A percentile compares a stretch with the other conserved stretches of the same genome.
Evolutionary conservation across 2,329 filamentous ascomycete species (phyloP).

Genomic region (Pseudocercospora cruenta): DNA sequence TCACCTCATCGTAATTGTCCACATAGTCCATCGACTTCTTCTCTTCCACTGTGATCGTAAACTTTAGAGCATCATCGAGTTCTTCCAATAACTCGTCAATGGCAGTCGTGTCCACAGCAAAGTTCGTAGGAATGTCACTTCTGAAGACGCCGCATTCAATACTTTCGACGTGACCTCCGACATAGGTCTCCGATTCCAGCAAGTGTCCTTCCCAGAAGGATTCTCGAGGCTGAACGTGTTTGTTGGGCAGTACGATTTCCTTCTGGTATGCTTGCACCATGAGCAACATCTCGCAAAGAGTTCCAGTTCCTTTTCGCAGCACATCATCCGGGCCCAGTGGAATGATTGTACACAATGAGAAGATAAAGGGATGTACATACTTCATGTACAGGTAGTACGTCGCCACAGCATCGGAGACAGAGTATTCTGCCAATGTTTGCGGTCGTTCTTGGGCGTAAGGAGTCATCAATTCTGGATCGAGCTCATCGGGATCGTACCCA

Average conservation of each 20-base stretch:
- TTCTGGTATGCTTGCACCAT: conserved; percentile 98
- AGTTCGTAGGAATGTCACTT: conserved; percentile 92
- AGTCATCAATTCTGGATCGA: conserved; percentile 97
- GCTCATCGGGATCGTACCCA: conserved; percentile 95
- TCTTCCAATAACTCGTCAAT: conserved; percentile 87
- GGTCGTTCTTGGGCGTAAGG: conserved; percentile 84
- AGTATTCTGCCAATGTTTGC: conserved; percentile 95
- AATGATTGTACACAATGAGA: conserved; percentile 95
- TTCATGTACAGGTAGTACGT: conserved; percentile 99
- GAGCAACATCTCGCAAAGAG: conserved; percentile 97
- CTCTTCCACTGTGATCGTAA: conserved; percentile 65
- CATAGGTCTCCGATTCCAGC: conserved; percentile 95
- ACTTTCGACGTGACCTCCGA: conserved; percentile 97
- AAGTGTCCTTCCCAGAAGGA: conserved; percentile 96
- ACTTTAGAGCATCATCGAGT: conserved; percentile 84
- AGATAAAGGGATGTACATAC: conserved; percentile 99
- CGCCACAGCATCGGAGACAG: conserved; percentile 96
- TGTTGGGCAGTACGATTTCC: conserved; percentile 91
- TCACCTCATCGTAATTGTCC: conserved; percentile 64
- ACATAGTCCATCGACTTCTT: conserved; percentile 57
- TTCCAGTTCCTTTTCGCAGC: conserved; percentile 92
- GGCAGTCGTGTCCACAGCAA: conserved; percentile 83
- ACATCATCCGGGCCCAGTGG: conserved; percentile 92
- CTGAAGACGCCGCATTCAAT: conserved; percentile 98
- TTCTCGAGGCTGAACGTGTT: conserved; percentile 88